Evolutionary conservation across 2,329 filamentous ascomycete species (phyloP).

Genomic region (Penicillium corylophilum): DNA sequence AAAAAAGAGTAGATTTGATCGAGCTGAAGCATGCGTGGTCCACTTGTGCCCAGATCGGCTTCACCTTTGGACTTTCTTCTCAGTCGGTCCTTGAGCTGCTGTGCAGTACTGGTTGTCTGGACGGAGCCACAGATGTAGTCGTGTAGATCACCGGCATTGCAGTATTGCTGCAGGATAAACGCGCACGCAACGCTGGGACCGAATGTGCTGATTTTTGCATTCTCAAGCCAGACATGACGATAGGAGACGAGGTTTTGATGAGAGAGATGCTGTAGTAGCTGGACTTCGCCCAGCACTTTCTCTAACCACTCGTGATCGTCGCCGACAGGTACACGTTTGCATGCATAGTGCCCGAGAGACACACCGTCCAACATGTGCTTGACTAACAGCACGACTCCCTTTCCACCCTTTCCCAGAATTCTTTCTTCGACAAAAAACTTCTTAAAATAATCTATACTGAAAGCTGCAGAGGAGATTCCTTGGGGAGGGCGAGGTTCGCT

Average conservation of each 20-base stretch:
- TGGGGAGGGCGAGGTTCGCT: slow-evolving; percentile 54
- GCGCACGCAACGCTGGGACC: slow-evolving; percentile 89
- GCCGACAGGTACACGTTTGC: slow-evolving; percentile 93
- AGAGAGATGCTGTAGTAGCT: slow-evolving; percentile 84
- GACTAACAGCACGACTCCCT: slow-evolving; percentile 92
- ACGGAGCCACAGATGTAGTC: slow-evolving; percentile 76
- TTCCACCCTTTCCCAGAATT: slow-evolving; percentile 84
- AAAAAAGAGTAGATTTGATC: slow-evolving; percentile 98
- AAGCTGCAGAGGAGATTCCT: slow-evolving; percentile 80
- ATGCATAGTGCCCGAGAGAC: slow-evolving; percentile 85
- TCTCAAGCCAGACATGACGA: slow-evolving; percentile 94
- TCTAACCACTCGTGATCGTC: slow-evolving; percentile 94
- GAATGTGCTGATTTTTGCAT: slow-evolving; percentile 79
- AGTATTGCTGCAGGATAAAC: slow-evolving; percentile 97
- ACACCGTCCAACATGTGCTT: slow-evolving; percentile 89
- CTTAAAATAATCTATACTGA: slow-evolving; percentile 89
- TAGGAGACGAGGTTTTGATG: slow-evolving; percentile 97
- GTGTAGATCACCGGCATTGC: slow-evolving; percentile 88
- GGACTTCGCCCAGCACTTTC: slow-evolving; percentile 90
- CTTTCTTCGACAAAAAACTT: slow-evolving; percentile 89
- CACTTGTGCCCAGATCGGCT: slow-evolving; percentile 57
- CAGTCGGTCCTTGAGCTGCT: slow-evolving; percentile 85
- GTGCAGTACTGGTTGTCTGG: slow-evolving; percentile 64
- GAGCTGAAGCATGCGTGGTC: slow-evolving; percentile 63
- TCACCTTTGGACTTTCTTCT: slow-evolving; percentile 79